Conservation (phyloP, 495 filamentous ascomycete species). For the Aspergillus bridgeri region DNA sequence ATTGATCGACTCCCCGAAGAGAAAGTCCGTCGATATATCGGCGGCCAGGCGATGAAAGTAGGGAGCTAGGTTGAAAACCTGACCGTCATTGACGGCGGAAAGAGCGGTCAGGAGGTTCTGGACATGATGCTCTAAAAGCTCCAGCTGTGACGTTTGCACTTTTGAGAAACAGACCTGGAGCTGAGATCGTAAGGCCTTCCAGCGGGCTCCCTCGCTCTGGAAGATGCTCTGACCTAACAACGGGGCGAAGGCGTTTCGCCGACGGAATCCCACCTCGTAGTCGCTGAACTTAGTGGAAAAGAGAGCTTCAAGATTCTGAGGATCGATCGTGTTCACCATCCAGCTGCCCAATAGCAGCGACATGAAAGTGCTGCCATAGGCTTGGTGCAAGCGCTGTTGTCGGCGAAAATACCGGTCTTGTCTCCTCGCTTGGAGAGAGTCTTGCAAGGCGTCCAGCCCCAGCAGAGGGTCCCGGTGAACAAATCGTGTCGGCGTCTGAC, state of each 20-base stretch:
- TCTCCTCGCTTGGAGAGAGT: background rate
- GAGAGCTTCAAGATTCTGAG: background rate
- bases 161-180: background rate
- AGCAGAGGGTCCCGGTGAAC: background rate
- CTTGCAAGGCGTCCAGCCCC: background rate
- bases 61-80: no score
- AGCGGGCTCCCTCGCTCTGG: background rate
- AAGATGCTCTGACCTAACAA: slow-evolving; percentile 1
- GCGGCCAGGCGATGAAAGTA: background rate
- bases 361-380: background rate
- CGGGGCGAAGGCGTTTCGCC: background rate
- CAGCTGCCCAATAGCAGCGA: background rate
- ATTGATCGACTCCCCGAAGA: background rate
- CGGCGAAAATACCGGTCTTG: background rate
- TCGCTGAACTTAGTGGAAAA: background rate
- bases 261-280: background rate
- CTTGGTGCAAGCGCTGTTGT: background rate
- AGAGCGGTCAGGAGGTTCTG: background rate
- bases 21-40: background rate
- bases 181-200: background rate
- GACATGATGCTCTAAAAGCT: background rate
- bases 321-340: slow-evolving; percentile 1
- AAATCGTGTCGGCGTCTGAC: background rate
- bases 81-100: background rate
- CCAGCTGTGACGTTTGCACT: background rate